Percentiles rank a stretch among this genome's conserved stretches.
Conservation (phyloP, 1,284 basidiomycete species). For the Ganoderma sp. region DNA sequence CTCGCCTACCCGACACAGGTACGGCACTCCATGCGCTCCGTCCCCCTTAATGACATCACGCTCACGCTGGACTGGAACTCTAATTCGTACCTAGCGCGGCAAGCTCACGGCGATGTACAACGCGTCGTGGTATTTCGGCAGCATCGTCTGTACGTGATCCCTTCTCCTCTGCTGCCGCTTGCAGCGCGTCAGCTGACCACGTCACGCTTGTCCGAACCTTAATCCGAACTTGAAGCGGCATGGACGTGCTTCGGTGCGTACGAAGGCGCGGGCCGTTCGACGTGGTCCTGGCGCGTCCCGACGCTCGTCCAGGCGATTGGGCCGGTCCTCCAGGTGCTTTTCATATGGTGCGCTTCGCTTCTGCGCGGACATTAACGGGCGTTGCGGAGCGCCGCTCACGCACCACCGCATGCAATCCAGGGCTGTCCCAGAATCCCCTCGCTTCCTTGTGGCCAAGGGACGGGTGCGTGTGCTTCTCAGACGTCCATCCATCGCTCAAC, state of each 20-base stretch:
- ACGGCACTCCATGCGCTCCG: slow-evolving; percentile 25
- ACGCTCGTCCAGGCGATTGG: slow-evolving; percentile 70
- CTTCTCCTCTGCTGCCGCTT: slow-evolving; percentile 1
- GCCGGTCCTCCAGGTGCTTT: slow-evolving; percentile 62
- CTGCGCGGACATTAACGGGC: background rate
- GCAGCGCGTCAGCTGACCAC: slow-evolving; percentile 21
- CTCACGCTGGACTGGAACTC: background rate
- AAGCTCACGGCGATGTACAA: slow-evolving; percentile 68
- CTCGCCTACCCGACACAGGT: slow-evolving; percentile 76
- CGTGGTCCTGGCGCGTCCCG: slow-evolving; percentile 74
- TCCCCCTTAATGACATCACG: background rate
- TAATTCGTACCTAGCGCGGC: slow-evolving; percentile 48
- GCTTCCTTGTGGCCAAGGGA: slow-evolving; percentile 69
- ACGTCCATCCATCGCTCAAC: too few relatives aligned
- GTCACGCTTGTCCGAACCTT: slow-evolving; percentile 1
- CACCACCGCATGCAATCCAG: slow-evolving; percentile 36
- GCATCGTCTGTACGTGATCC: slow-evolving; percentile 56
- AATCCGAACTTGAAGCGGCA: slow-evolving; percentile 42
- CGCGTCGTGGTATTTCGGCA: slow-evolving; percentile 68
- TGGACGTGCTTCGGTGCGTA: slow-evolving; percentile 64
- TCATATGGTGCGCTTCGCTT: slow-evolving; percentile 51
- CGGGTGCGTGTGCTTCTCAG: slow-evolving; percentile 48
- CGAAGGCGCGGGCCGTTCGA: slow-evolving; percentile 49
- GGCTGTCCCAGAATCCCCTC: slow-evolving; percentile 74
- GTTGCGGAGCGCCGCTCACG: background rate